Evolutionary conservation across 1,284 basidiomycete species (phyloP), one percentile per base, ranked within the genome.

Genomic region (Moesziomyces aphidis): DNA sequence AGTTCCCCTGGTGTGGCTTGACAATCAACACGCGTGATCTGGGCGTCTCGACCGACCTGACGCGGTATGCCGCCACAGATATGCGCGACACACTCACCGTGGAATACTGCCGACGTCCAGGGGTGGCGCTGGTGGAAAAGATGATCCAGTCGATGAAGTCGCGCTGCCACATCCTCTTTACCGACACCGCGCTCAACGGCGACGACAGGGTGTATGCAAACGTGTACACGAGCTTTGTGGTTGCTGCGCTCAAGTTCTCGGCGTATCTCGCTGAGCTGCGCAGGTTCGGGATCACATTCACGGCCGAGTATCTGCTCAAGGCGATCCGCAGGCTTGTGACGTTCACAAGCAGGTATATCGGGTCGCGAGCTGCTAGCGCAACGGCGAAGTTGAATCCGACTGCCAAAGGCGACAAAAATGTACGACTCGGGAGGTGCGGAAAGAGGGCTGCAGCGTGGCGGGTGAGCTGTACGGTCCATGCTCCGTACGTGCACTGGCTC

Each of bases 231-330:
- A 92, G 91, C 78, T 92, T 95, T 79, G 85, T 93, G n/a, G 85
- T 96, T 24, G 89, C 90, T 1, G 93, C 93, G 0, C 91, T 95
- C 88, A 97, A 95, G 86, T 92, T 95, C 87, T 90, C 93, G 55
- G 88, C 90, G 54, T 97, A 97, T 84, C 51, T 81, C 78, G 49
- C 90, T 89, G 80, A 85, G 92, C 55, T 86, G 87, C 50, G 86
- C 90, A 91, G 79, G 43, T 89, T 70, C 57, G 59, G 53, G 6
- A n/a, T 64, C 22, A 21, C 19, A 7, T 71, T 73, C 15, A 4
- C n/a, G 1, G 42, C 69, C 0, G 50, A 49, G 42, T 67, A 51
- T 23, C 28, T 78, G 21, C 43, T 63, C 28, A 55, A 45, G 9
- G 64, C 64, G 17, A 54, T 76, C 1, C 44, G 50, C n/a, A 63